Percentiles rank a stretch among this genome's conserved stretches.
These are phyloP conservation scores for Nakataea oryzae DNA, from an alignment of 2,329 filamentous ascomycete species.

Conservation along the genomic window DNA sequence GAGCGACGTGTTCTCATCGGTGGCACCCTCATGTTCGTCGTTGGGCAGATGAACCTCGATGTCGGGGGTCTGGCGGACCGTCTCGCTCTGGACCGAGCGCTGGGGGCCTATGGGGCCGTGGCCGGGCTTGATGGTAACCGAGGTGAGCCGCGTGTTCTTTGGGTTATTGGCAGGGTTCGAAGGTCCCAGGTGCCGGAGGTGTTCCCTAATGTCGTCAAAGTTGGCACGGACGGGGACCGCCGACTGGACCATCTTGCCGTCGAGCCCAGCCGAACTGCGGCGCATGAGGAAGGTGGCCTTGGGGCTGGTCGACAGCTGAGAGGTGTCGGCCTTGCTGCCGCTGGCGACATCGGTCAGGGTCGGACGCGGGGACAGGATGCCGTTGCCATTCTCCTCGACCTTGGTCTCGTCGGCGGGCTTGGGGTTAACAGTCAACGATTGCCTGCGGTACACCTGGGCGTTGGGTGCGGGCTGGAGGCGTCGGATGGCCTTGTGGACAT, in stretches of 20 bases:
- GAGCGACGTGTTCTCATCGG: conserved; percentile 30
- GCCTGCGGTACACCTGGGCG: conserved; percentile 40
- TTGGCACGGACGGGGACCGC: conserved; percentile 48
- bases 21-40: conserved; percentile 13
- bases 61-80: conserved; percentile 4
- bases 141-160: conserved; percentile 47
- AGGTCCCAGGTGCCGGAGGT: conserved; percentile 55
- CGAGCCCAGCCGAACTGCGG: conserved; percentile 41
- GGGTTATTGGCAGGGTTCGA: conserved; percentile 58
- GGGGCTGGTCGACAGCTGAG: conserved; percentile 31
- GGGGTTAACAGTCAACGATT: conserved; percentile 15
- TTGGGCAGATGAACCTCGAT: neutral
- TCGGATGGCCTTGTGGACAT: conserved; percentile 95
- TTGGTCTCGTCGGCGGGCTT: conserved; percentile 14
- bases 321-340: conserved; percentile 21
- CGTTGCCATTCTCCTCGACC: conserved; percentile 15
- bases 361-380: conserved; percentile 23
- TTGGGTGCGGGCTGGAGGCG: conserved; percentile 78
- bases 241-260: conserved; percentile 36
- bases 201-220: conserved; percentile 50
- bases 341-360: conserved; percentile 5
- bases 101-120: conserved; percentile 3
- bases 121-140: conserved; percentile 56
- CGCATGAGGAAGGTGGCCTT: conserved; percentile 51
- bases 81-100: conserved; percentile 6